A percentile compares a stretch with the other conserved stretches of the same genome.
Conservation (phyloP, 2,329 filamentous ascomycete genomes). For the Trichophyton schoenleinii region DNA sequence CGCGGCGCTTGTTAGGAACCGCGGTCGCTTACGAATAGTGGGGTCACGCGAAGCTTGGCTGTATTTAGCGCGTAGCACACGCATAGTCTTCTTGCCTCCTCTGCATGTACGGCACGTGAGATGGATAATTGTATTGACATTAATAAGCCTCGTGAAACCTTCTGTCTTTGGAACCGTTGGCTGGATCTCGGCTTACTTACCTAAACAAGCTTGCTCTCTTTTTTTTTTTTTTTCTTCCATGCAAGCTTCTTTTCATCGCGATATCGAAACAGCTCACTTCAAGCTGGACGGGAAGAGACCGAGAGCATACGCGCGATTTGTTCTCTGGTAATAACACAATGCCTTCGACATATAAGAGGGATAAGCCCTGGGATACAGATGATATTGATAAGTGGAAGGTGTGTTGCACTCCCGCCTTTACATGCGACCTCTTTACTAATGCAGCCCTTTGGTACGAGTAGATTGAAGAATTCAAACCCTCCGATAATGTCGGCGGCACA, state of each 20-base stretch:
- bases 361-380: constrained; percentile 92
- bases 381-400: constrained; percentile 96
- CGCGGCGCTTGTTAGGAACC: not conserved
- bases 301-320: not conserved
- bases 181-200: not conserved
- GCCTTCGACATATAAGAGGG: constrained; percentile 79
- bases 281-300: not conserved
- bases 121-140: not conserved
- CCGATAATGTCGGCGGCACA: constrained; percentile 72
- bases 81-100: not conserved
- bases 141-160: not conserved
- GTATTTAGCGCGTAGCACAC: not conserved
- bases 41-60: not conserved
- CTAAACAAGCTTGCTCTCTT: not conserved
- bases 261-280: not conserved
- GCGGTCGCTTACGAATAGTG: constrained; percentile 1
- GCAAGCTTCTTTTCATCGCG: too few relatives aligned
- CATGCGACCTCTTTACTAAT: not conserved
- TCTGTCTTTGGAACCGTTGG: not conserved
- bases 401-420: constrained; percentile 6
- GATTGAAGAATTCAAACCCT: constrained; percentile 70
- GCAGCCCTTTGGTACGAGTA: constrained; percentile 19
- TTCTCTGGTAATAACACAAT: constrained; percentile 37
- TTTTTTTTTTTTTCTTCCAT: not conserved
- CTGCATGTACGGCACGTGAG: not conserved